phyloP scores from a whole-genome alignment of 176 grass and related monocot genomes.

The Luzula sylvatica region DNA sequence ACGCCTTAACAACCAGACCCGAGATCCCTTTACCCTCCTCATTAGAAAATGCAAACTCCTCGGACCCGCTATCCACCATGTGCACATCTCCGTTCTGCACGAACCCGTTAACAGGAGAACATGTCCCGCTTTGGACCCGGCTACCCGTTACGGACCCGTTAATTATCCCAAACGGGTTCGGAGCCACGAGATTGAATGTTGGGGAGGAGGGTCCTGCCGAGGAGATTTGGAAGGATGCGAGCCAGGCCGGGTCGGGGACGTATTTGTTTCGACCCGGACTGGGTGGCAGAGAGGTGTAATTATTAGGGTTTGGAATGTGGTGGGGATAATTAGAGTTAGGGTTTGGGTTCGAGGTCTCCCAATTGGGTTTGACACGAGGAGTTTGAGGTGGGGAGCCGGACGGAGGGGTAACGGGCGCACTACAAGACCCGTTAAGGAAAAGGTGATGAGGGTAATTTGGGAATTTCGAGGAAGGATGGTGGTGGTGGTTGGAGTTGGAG shows the following conservation, averaged over 20 bases:
- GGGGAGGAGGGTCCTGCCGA: conserved; percentile 45
- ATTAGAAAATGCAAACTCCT: conserved; percentile 31
- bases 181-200: conserved; percentile 34
- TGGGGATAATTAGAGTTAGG: conserved; percentile 5
- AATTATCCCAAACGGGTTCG: conserved; percentile 34
- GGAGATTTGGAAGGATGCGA: conserved; percentile 43
- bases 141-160: conserved; percentile 20
- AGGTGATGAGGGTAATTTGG: conserved; percentile 48
- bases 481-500: conserved; percentile 20
- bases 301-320: conserved; percentile 28
- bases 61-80: conserved; percentile 18
- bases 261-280: conserved; percentile 25
- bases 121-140: conserved; percentile 33
- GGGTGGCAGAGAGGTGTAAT: conserved; percentile 44
- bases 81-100: conserved; percentile 16
- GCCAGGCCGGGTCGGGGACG: conserved; percentile 37
- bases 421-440: conserved; percentile 30
- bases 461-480: conserved; percentile 47
- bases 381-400: conserved; percentile 29
- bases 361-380: conserved; percentile 22
- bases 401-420: conserved; percentile 57
- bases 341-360: conserved; percentile 27
- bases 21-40: conserved; percentile 19
- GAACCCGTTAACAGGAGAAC: conserved; percentile 18
- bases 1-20: conserved; percentile 27